Base-by-base conservation (phyloP, 371 early-diverging fungal species). In the Mucor circinelloides region DNA sequence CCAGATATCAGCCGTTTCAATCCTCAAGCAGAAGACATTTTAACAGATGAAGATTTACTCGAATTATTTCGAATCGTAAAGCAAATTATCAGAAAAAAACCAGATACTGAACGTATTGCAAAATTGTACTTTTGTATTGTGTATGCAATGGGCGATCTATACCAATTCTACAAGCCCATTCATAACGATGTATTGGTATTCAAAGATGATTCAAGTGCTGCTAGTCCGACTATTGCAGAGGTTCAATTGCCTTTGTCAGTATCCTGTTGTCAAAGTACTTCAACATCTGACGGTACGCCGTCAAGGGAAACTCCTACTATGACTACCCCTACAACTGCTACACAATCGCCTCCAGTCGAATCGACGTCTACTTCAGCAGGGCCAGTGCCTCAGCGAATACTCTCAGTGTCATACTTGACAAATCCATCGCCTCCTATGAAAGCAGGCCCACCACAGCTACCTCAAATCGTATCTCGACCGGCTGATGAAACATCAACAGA, bases 11-110 rank as follows among this genome's bases (percentile, higher is more conserved):
- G 38, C 30, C 60, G 64, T 21, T 71, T 67, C 44, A 60, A 74
- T 10, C 77, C 81, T 0, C 78, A 74, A 59, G 81, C 79, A n/a
- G 81, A 79, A 66, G 83, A 83, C 38, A 83, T 83, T 44, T 60
- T 83, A n/a, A 66, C 66, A 9, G 83, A 83, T 57, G 81, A 80
- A 54, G 81, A 83, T 25, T 56, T 83, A 6, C 61, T 83, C 13
- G 81, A 80, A 34, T 58, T 83, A 10, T 83, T 83, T 69, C 77
- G 78, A 63, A 72, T 80, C 25, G 58, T 80, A 28, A 79, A 80
- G 57, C 83, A 79, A 56, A 71, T 80, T 21, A 60, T 80, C 40
- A 61, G 74, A 15, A 79, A 79, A 50, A 72, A 71, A 10, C 79
- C 77, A 13, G 73, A 76, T 50, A 52, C 81, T 9, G 81, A 80